Base-by-base conservation (phyloP, 805 yeast genomes). In the Priceomyces carsonii region DNA sequence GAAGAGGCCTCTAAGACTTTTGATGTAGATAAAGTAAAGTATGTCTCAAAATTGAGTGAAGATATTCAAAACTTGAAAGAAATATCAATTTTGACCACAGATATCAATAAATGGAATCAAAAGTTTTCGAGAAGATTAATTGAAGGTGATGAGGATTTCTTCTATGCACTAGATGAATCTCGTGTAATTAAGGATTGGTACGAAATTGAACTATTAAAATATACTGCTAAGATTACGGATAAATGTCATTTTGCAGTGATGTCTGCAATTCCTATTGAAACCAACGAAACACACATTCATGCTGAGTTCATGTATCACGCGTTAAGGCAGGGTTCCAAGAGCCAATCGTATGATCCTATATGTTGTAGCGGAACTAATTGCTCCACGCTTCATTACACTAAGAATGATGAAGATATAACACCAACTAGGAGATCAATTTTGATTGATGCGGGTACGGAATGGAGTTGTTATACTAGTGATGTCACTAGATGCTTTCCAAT, bases 381-480 rank as follows among this genome's bases (percentile, higher is more conserved):
- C 58, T 87, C 95, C 10, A 88, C 96, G 2, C 72, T 91, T 41
- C 99, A 91, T 59, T 91, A 90, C 54, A 80, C 85, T 13, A 82
- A 81, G 52, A 91, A 91, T 53, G 93, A 89, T 50, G 69, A 57
- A 15, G 67, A 59, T 3, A 50, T 60, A 10, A 41, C 43, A 6
- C 82, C 78, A 33, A 64, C 71, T 3, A 80, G 79, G 51, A 78
- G 75, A 30, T 74, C 90, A 5, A 73, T 91, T 8, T 73, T 91
- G 42, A 82, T 91, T 35, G 99, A 91, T 65, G 97, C 98, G 6
- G 99, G 99, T 37, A 95, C 96, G 2, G 98, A 91, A 62, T 91
- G 97, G 96, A 77, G 78, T 45, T 80, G 87, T 57, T 91, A 91
- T 60, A 90, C 96, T 2, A 73, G 88, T 28, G 99, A 91, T 57